Conservation (phyloP, 768 basidiomycete species). For the Piloderma croceum region DNA sequence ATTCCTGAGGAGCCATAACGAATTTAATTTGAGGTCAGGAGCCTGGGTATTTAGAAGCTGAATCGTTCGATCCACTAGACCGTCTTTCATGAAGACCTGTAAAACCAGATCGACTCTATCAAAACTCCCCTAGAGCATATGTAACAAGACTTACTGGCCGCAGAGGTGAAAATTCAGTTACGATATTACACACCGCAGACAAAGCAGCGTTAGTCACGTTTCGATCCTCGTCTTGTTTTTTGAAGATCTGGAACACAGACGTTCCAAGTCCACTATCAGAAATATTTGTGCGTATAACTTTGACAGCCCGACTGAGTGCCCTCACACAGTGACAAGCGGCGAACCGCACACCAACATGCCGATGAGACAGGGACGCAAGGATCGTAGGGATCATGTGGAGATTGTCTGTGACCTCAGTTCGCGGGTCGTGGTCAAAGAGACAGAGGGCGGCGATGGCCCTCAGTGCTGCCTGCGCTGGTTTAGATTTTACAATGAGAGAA, state of each 20-base stretch:
- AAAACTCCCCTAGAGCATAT: slow-evolving; percentile 1
- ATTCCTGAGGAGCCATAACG: slow-evolving; percentile 88
- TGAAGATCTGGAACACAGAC: slow-evolving; percentile 58
- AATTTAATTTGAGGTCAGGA: slow-evolving; percentile 54
- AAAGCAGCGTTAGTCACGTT: slow-evolving; percentile 68
- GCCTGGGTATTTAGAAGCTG: slow-evolving; percentile 50
- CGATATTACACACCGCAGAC: slow-evolving; percentile 76
- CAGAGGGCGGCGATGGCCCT: slow-evolving; percentile 68
- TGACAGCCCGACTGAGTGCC: slow-evolving; percentile 72
- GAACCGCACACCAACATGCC: slow-evolving; percentile 70
- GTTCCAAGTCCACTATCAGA: slow-evolving; percentile 78
- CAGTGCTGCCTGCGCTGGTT: slow-evolving; percentile 53
- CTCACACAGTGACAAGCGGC: slow-evolving; percentile 84
- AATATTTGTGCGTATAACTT: slow-evolving; percentile 77
- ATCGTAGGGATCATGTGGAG: slow-evolving; percentile 48
- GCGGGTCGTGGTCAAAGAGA: slow-evolving; percentile 67
- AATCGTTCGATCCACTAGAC: slow-evolving; percentile 60
- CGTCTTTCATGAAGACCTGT: slow-evolving; percentile 63
- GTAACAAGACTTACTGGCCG: slow-evolving; percentile 45
- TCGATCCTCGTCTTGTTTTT: slow-evolving; percentile 54
- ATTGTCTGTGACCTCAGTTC: slow-evolving; percentile 59
- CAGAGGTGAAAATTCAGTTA: slow-evolving; percentile 82
- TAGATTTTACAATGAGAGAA: slow-evolving; percentile 1
- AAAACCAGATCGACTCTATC: slow-evolving; percentile 2
- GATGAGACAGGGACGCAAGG: slow-evolving; percentile 50